Base-by-base conservation (phyloP, 2,329 filamentous ascomycete species). In the Zymoseptoria pseudotritici region DNA sequence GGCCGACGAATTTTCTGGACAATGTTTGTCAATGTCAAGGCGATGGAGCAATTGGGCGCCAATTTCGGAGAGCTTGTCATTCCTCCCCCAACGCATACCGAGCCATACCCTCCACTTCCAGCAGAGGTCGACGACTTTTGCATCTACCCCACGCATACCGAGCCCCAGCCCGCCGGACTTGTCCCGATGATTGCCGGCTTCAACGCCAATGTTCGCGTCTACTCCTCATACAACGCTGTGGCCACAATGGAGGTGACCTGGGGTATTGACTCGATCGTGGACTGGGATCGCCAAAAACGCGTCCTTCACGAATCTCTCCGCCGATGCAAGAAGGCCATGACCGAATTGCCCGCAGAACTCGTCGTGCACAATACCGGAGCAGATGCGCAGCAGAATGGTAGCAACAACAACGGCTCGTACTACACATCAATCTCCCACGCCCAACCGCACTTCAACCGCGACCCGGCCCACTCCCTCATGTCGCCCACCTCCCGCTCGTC, bases 81-180 rank as follows among this genome's bases (percentile, higher is more conserved):
- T 55, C 85, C 88, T 8, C 90, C 90, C 2, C 86, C 88, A 1
- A 95, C 90, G 0, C 84, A 86, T 0, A 86, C 82, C 24, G 84
- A 90, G 51, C 87, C 86, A 4, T 91, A 94, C 66, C 91, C 91
- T 3, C 87, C 89, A 7, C 80, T 91, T 11, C 91, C 91, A 0
- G 78, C 87, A 20, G 91, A 95, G 68, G 85, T 95, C 0, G 91
- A 96, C 66, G 91, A 96, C 73, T 86, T 88, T 59, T 92, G 85
- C 69, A 89, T 96, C 60, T 86, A 86, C 60, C 79, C 86, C 1
- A 83, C 86, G 22, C 84, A 89, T 63, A 84, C 93, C 56, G 82
- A 87, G 31, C 79, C 82, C 7, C 91, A 93, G 67, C 87, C 88
- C 2, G 76, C 84, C 19, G 86, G 84, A 4, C 78, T 82, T 1